phyloP scores from a whole-genome alignment of 2,329 filamentous ascomycete genomes.

The Sarocladiaceae sp. region DNA sequence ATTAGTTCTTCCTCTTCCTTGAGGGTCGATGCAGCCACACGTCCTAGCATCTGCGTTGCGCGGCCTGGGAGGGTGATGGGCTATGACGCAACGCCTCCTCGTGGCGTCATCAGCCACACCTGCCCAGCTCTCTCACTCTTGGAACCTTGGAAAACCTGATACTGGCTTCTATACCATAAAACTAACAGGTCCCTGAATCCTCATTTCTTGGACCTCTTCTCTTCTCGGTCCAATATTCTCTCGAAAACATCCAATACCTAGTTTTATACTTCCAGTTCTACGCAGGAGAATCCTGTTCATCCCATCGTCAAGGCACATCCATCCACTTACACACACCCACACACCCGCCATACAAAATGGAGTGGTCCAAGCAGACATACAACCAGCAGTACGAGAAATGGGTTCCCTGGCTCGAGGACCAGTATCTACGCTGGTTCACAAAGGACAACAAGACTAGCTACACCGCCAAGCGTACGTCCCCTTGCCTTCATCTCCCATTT shows the following conservation, averaged over 20 bases:
- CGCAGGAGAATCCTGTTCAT: neutral
- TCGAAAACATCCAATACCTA: too few relatives aligned
- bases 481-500: neutral
- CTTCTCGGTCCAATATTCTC: too few relatives aligned
- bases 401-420: conserved; percentile 72
- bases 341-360: conserved; percentile 24
- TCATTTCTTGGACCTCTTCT: too few relatives aligned
- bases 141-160: too few relatives aligned
- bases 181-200: too few relatives aligned
- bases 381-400: conserved; percentile 67
- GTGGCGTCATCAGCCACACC: conserved; percentile 9
- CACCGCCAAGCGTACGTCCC: conserved; percentile 53
- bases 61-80: too few relatives aligned
- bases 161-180: too few relatives aligned
- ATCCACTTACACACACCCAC: neutral
- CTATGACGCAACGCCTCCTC: conserved; percentile 6
- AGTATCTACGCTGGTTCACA: conserved; percentile 66
- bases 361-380: conserved; percentile 59
- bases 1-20: neutral
- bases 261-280: too few relatives aligned
- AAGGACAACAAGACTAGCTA: conserved; percentile 74
- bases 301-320: neutral
- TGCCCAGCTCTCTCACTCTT: too few relatives aligned
- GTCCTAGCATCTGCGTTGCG: too few relatives aligned
- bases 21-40: conserved; percentile 7